These are phyloP conservation scores for Aspergillus pseudoterreus DNA, from an alignment of 2,329 filamentous ascomycete genomes.

Conservation along the genomic window DNA sequence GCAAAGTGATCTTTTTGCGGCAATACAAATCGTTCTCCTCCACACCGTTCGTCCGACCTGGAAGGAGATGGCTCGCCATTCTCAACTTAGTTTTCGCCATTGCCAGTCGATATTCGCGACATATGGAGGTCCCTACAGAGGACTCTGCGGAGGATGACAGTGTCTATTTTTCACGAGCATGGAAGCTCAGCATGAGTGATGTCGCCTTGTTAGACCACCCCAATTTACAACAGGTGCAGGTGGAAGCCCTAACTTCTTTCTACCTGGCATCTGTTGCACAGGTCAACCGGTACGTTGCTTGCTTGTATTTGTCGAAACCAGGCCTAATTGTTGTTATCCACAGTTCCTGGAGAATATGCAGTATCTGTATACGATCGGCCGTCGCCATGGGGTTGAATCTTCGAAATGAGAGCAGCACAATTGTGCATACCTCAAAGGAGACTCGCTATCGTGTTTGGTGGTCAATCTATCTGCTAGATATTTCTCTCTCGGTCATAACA, in stretches of 20 bases:
- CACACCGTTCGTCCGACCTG: constrained; percentile 29
- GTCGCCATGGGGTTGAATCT: constrained; percentile 42
- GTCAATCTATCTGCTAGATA: constrained; percentile 41
- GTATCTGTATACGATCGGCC: constrained; percentile 40
- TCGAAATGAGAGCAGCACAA: constrained; percentile 34
- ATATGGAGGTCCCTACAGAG: constrained; percentile 24
- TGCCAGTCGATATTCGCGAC: constrained; percentile 33
- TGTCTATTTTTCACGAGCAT: constrained; percentile 42
- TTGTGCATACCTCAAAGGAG: constrained; percentile 37
- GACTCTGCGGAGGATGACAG: constrained; percentile 32
- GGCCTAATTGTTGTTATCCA: neutral
- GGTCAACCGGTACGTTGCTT: constrained; percentile 36
- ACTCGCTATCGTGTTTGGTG: constrained; percentile 45
- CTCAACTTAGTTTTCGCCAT: constrained; percentile 46
- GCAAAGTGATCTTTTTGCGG: constrained; percentile 34
- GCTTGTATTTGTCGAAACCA: neutral
- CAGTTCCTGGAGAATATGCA: constrained; percentile 42
- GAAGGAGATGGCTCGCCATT: constrained; percentile 40
- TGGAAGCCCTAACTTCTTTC: constrained; percentile 39
- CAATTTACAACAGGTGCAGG: constrained; percentile 43
- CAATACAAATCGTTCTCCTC: constrained; percentile 38
- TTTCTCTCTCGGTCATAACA: constrained; percentile 39
- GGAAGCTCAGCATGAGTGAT: constrained; percentile 36
- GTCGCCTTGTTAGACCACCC: constrained; percentile 36
- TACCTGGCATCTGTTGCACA: constrained; percentile 40